Base-by-base conservation (phyloP, 2,329 filamentous ascomycete species). In the Monilinia laxa region DNA sequence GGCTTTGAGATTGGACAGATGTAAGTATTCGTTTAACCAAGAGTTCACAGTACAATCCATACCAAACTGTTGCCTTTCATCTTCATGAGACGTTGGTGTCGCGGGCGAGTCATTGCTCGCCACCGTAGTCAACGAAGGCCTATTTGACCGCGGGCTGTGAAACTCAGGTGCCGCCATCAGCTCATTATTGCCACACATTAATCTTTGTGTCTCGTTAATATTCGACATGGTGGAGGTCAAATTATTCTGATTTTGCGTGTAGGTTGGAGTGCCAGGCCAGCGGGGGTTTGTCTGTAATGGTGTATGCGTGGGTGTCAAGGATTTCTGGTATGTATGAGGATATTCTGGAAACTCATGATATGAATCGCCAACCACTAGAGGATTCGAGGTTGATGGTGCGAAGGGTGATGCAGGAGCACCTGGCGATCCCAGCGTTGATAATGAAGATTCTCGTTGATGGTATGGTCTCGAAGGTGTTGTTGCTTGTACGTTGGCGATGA, bases 21-120 rank as follows among this genome's bases (percentile, higher is more conserved):
- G 88, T 93, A 87, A 93, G 90, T 85, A 87, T 76, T 85, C 80
- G 78, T 85, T 80, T 80, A 86, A 81, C 83, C 83, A 84, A 60
- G 75, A 73, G 71, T 75, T 74, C 68, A 74, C 73, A 68, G 65
- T 75, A 69, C 72, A 73, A 72, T 25, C 77, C 80, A 81, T 84
- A 87, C 85, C 84, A 81, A 80, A 83, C 76, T 82, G 83, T 74
- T 80, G 79, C 75, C 82, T 82, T 67, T 82, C 84, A 57, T 80
- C 74, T 65, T 87, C 85, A 55, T 81, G 80, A 35, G 78, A 77
- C 3, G 81, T 80, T 67, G 85, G 84, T 58, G 85, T 87, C 64
- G 81, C 83, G 9, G 85, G 86, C 79, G 85, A 87, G 78, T 87
- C 85, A 79, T 83, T 82, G 9, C 84, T 87, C 71, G 84, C 83